Evolutionary conservation across 2,329 filamentous ascomycete genomes (phyloP).

Genomic region (Nigrospora osmanthi): DNA sequence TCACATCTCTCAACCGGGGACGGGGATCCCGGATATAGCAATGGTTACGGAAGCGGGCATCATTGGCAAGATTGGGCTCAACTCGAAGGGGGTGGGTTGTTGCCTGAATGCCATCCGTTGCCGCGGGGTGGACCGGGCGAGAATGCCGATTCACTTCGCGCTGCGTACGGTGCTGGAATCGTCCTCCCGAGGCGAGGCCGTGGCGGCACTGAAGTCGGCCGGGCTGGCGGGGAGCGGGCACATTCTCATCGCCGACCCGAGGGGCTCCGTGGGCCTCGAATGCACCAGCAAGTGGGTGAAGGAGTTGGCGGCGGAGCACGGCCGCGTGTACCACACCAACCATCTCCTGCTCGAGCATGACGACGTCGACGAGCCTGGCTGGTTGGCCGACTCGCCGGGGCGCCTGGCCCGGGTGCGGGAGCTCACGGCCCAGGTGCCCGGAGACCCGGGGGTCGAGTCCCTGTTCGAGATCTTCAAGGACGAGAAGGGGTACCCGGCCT

Average conservation of each 20-base stretch:
- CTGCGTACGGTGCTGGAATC: slow-evolving; percentile 48
- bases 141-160: slow-evolving; percentile 54
- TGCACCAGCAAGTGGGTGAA: slow-evolving; percentile 25
- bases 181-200: slow-evolving; percentile 33
- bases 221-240: slow-evolving; percentile 43
- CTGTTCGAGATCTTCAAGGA: slow-evolving; percentile 19
- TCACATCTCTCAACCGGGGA: slow-evolving; percentile 31
- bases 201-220: slow-evolving; percentile 28
- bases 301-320: slow-evolving; percentile 17
- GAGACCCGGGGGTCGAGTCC: slow-evolving; percentile 5
- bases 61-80: slow-evolving; percentile 60
- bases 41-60: slow-evolving; percentile 54
- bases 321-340: slow-evolving; percentile 33
- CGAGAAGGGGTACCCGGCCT: slow-evolving; percentile 16
- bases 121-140: slow-evolving; percentile 39
- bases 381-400: slow-evolving; percentile 19
- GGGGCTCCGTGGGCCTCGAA: slow-evolving; percentile 34
- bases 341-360: slow-evolving; percentile 27
- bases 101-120: slow-evolving; percentile 56
- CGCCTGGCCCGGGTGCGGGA: slow-evolving; percentile 16
- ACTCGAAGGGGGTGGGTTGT: slow-evolving; percentile 47
- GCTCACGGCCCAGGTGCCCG: slow-evolving; percentile 8
- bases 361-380: slow-evolving; percentile 19
- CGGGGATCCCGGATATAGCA: slow-evolving; percentile 34
- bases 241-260: slow-evolving; percentile 38